Base-by-base conservation (phyloP, 2,329 filamentous ascomycete species). In the Rosellinia necatrix region DNA sequence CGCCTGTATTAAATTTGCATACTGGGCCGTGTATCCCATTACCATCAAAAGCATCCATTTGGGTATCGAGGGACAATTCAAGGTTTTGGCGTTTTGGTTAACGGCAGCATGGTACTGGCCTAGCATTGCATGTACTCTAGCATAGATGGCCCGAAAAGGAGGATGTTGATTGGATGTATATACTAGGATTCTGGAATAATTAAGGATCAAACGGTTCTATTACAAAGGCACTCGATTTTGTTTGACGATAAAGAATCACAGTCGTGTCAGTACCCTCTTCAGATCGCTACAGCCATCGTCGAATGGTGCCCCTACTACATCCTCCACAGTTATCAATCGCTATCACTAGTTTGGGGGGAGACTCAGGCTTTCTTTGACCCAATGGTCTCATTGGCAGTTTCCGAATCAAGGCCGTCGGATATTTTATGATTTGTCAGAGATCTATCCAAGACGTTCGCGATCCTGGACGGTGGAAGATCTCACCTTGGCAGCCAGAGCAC, bases 341-440 rank as follows among this genome's bases (percentile, higher is more conserved):
- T 21, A n/a, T 49, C 27, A 24, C 29, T 38, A 22, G 30, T 13
- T 43, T 17, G 3, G 42, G 17, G 17, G 27, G 48, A 37, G 37
- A 4, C 13, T 29, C 7, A 13, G 6, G 7, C 27, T 48, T 12
- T 27, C 27, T 41, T 46, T 34, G 13, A 47, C 25, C 35, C 10
- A 38, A 42, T 34, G 37, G 49, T 32, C 15, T 40, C 15, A 58
- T 52, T 58, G 54, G 50, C 25, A 17, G 10, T 7, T 49, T 22
- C 30, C 44, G n/a, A 17, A 34, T 43, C 40, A 44, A 37, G 38
- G 21, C 34, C 8, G 46, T 61, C 59, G 59, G 53, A 25, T 47
- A 56, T 50, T 56, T 56, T 63, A 63, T 67, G 62, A 65, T 66
- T 67, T 61, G 64, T 64, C 54, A 49, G 41, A 63, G 42, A 55